Evolutionary conservation across 129 eudicot species (phyloP), one percentile per base, ranked within the genome.

Genomic region (Flaveria ramosissima): DNA sequence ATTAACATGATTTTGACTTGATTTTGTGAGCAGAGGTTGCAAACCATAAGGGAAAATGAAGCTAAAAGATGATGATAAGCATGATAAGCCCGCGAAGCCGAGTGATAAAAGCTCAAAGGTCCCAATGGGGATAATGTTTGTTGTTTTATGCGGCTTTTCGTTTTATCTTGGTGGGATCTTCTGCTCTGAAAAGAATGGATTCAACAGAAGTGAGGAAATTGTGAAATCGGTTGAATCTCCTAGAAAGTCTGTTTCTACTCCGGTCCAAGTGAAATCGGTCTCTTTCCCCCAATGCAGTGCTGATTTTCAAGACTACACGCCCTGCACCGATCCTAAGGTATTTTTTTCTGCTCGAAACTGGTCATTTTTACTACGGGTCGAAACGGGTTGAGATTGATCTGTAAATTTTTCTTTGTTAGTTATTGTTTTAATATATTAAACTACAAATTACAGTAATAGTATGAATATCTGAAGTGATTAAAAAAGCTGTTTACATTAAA

Each of bases 241-340:
- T 51, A 64, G 50, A 63, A 78, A 78, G 51, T 64, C 72, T 6
- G 80, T 55, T 53, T 78, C 75, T 32, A 74, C 84, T 15, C 81
- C 96, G 77, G 87, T 93, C 42, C 86, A 85, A 82, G 81, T 83
- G 65, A 89, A 88, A 76, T 69, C 92, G 2, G 81, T 86, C 56
- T 78, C 87, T 42, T 95, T 95, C 78, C 76, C 92, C 6, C 92
- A 89, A 78, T 95, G 99, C 68, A 70, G 88, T 73, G 76, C 84
- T 19, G 89, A 89, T 67, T 73, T 68, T 78, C 99, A 94, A 81
- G 99, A 94, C 64, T 94, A 89, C 87, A 94, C 99, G 7, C 99
- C 99, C 12, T 94, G 99, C 89, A 94, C 99, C 27, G 99, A 94
- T 86, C 99, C 99, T 16, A 83, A 74, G 88, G 99, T 94, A 80